A percentile compares a stretch with the other conserved stretches of the same genome.
Conservation (phyloP, 257 asterid species). For the Echium plantagineum region DNA sequence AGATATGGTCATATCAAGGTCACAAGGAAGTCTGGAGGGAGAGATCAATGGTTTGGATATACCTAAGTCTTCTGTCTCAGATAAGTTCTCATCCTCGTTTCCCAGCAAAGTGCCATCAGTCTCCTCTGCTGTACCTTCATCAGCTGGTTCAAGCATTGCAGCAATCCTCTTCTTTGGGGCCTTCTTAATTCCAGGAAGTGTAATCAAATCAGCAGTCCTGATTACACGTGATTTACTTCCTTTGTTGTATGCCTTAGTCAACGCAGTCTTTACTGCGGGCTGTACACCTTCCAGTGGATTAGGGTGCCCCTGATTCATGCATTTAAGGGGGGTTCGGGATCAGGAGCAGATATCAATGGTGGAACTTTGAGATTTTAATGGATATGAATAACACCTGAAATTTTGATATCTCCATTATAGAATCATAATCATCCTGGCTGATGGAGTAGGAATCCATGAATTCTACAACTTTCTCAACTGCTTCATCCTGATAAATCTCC, state of each 20-base stretch:
- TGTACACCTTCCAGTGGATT: slow-evolving; percentile 77
- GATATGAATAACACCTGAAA: slow-evolving; percentile 47
- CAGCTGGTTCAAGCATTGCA: slow-evolving; percentile 86
- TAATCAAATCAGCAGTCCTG: slow-evolving; percentile 72
- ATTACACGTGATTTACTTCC: slow-evolving; percentile 81
- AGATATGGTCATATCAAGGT: no score
- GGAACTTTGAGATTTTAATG: not conserved
- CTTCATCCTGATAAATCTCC: slow-evolving; percentile 63
- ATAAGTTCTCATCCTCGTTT: slow-evolving; percentile 54
- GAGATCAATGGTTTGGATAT: slow-evolving; percentile 3
- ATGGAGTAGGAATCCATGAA: slow-evolving; percentile 88
- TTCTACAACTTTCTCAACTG: slow-evolving; percentile 69
- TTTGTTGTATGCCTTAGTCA: slow-evolving; percentile 85
- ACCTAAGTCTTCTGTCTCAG: slow-evolving; percentile 80
- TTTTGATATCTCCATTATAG: slow-evolving; percentile 70
- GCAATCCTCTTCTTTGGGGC: slow-evolving; percentile 87
- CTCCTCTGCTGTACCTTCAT: slow-evolving; percentile 39
- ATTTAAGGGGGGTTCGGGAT: not conserved
- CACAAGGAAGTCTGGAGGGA: no score
- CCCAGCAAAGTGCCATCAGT: slow-evolving; percentile 26
- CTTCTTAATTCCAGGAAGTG: slow-evolving; percentile 78
- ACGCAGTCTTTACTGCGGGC: slow-evolving; percentile 81
- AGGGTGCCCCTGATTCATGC: slow-evolving; percentile 56
- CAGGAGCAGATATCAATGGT: not conserved
- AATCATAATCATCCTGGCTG: slow-evolving; percentile 84